Percentiles rank a stretch among this genome's conserved stretches.
phyloP scores from a whole-genome alignment of 106 monocot genomes.

The Iris macrosiphon region DNA sequence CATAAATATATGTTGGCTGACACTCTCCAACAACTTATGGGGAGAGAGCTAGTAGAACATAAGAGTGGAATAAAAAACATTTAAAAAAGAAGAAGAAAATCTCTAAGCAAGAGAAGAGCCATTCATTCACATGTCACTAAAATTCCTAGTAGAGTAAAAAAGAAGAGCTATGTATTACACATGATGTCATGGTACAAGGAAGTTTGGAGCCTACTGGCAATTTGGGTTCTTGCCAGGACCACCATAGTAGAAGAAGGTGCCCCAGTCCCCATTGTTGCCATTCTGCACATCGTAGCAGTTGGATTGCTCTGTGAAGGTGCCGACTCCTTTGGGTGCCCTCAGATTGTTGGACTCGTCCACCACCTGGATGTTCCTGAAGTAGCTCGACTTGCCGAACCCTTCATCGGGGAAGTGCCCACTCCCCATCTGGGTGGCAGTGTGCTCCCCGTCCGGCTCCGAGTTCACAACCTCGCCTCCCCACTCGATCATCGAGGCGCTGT shows the following conservation, averaged over 20 bases:
- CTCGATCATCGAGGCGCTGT: constrained; percentile 32
- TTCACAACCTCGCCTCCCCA: constrained; percentile 52
- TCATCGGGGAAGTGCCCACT: constrained; percentile 44
- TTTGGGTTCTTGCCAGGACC: constrained; percentile 15
- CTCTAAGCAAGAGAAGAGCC: too few species aligned
- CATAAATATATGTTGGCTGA: too few species aligned
- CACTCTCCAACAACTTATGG: too few species aligned
- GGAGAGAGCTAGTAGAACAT: too few species aligned
- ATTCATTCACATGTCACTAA: too few species aligned
- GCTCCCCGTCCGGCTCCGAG: constrained; percentile 27
- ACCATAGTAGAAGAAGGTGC: constrained; percentile 12
- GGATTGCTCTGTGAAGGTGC: constrained; percentile 18
- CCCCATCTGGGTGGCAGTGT: constrained; percentile 45
- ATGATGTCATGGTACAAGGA: too few species aligned
- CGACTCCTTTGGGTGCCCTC: constrained; percentile 19
- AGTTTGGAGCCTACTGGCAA: constrained; percentile 6
- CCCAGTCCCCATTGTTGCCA: constrained; percentile 11
- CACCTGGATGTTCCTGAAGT: constrained; percentile 43
- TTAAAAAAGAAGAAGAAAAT: too few species aligned
- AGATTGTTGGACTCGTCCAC: constrained; percentile 43
- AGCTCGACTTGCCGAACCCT: constrained; percentile 41
- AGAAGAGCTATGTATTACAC: too few species aligned
- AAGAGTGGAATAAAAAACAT: too few species aligned
- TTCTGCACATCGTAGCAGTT: constrained; percentile 11
- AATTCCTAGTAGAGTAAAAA: too few species aligned